Percentiles rank a stretch among this genome's conserved stretches.
Evolutionary conservation across 2,329 filamentous ascomycete genomes (phyloP).

Genomic region (Cladosporium phlei): DNA sequence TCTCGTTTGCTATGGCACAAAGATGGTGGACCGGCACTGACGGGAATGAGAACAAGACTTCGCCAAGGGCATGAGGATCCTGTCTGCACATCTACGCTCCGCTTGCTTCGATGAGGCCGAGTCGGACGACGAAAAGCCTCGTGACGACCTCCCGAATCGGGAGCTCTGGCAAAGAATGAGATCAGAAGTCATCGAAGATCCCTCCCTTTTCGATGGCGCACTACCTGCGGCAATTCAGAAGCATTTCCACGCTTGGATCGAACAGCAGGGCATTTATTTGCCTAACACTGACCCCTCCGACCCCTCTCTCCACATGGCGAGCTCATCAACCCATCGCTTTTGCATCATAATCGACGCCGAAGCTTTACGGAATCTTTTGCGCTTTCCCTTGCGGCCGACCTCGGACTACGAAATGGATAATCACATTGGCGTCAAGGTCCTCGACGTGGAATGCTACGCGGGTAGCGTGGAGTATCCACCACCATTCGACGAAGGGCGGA

Average conservation of each 20-base stretch:
- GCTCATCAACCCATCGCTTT: background rate
- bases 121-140: background rate
- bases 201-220: background rate
- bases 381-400: background rate
- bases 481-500: background rate
- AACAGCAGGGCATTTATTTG: background rate
- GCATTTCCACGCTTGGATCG: conserved; percentile 1
- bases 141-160: background rate
- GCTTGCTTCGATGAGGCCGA: background rate
- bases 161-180: background rate
- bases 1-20: too few relatives aligned
- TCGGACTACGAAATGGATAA: background rate
- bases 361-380: background rate
- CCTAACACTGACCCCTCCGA: background rate
- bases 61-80: background rate
- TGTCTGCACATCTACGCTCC: background rate
- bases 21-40: background rate
- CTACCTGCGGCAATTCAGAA: background rate
- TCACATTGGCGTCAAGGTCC: background rate
- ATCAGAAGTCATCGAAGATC: background rate
- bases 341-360: background rate
- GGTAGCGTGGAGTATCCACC: background rate
- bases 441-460: background rate
- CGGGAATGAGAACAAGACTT: background rate
- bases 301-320: background rate